Percentiles rank a stretch among this genome's conserved stretches.
Conservation (phyloP, 2,329 filamentous ascomycete species). For the Graphiopsis chlorocephala region DNA sequence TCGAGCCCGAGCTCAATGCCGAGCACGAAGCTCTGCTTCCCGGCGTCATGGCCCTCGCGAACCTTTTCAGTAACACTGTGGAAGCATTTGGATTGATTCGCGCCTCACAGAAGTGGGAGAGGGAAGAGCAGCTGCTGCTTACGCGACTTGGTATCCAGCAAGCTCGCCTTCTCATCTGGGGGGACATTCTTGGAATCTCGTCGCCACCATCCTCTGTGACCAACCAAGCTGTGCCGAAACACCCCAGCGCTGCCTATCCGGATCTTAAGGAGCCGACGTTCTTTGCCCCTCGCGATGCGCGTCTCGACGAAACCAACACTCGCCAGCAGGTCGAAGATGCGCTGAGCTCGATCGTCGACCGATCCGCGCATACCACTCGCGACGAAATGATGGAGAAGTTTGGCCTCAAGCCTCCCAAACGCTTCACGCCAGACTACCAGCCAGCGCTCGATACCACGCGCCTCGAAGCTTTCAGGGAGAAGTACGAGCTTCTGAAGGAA, state of each 20-base stretch:
- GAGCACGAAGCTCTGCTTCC: conserved; percentile 35
- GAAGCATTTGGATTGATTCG: conserved; percentile 48
- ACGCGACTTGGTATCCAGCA: conserved; percentile 47
- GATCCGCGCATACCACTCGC: conserved; percentile 38
- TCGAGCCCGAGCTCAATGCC: conserved; percentile 18
- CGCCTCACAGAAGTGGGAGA: conserved; percentile 42
- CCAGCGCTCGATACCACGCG: conserved; percentile 44
- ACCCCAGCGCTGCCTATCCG: conserved; percentile 44
- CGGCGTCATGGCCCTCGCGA: conserved; percentile 43
- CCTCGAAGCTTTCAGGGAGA: conserved; percentile 46
- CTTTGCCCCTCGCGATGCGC: conserved; percentile 42
- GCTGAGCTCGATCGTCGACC: conserved; percentile 45
- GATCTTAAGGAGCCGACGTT: conserved; percentile 45
- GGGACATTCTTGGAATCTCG: conserved; percentile 46
- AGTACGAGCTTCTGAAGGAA: conserved; percentile 43
- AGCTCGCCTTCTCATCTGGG: conserved; percentile 48
- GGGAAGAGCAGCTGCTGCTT: conserved; percentile 43
- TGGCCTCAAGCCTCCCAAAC: conserved; percentile 45
- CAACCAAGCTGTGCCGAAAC: conserved; percentile 43
- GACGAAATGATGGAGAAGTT: conserved; percentile 47
- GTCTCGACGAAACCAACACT: conserved; percentile 40
- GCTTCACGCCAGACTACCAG: conserved; percentile 37
- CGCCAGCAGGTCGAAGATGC: conserved; percentile 41
- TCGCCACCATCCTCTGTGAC: conserved; percentile 45
- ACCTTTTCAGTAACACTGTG: conserved; percentile 47